Conservation (phyloP, 495 filamentous ascomycete genomes). For the Aspergillus panamensis region DNA sequence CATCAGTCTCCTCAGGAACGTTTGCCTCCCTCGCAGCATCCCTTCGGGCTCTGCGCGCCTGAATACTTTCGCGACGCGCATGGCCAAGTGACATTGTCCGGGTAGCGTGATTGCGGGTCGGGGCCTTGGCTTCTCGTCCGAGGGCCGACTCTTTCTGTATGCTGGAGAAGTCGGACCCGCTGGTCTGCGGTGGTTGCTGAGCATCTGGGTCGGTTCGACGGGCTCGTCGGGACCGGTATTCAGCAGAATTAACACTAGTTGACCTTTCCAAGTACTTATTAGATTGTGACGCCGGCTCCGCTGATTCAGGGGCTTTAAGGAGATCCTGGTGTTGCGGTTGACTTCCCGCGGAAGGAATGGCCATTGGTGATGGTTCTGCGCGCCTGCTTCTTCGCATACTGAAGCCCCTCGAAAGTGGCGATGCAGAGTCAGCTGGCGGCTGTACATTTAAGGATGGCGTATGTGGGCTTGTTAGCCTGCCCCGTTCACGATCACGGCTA, state of each 20-base stretch:
- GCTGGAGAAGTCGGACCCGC: slow-evolving; percentile 69
- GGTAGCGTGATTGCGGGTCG: slow-evolving; percentile 48
- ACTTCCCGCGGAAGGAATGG: slow-evolving; percentile 59
- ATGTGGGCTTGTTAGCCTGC: slow-evolving; percentile 57
- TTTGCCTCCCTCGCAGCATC: slow-evolving; percentile 64
- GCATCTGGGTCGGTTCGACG: slow-evolving; percentile 56
- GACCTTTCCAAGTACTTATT: slow-evolving; percentile 70
- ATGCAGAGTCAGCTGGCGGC: slow-evolving; percentile 61
- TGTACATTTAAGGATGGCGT: slow-evolving; percentile 69
- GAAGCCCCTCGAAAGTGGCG: slow-evolving; percentile 71
- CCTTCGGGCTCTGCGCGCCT: slow-evolving; percentile 69
- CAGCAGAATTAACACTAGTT: slow-evolving; percentile 81
- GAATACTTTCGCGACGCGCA: slow-evolving; percentile 83
- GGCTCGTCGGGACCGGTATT: slow-evolving; percentile 62
- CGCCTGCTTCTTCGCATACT: slow-evolving; percentile 71
- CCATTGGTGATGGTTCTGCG: slow-evolving; percentile 50
- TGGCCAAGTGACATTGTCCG: slow-evolving; percentile 90
- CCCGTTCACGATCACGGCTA: slow-evolving; percentile 47
- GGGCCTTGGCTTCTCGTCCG: slow-evolving; percentile 20
- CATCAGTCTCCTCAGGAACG: slow-evolving; percentile 79
- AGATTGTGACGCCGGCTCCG: slow-evolving; percentile 54
- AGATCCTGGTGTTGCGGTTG: slow-evolving; percentile 70
- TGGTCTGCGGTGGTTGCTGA: slow-evolving; percentile 63
- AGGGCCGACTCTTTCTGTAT: slow-evolving; percentile 42
- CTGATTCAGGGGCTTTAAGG: slow-evolving; percentile 63